Evolutionary conservation across 1,139 yeast genomes (phyloP), one percentile per base, ranked within the genome.

Genomic region (Diutina scorzettiae): DNA sequence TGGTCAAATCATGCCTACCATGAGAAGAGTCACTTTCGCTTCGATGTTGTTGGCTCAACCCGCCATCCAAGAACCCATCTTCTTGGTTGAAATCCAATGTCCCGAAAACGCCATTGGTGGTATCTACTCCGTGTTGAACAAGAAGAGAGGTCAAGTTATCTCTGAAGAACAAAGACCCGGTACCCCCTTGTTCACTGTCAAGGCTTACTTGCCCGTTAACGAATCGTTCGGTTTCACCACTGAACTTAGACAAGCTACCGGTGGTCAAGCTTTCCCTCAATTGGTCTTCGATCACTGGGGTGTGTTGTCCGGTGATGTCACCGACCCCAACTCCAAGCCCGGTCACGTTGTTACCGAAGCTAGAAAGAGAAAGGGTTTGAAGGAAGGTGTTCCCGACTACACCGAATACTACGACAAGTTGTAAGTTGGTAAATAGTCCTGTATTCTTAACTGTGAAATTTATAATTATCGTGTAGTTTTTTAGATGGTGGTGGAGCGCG

Each of bases 181-280:
- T 82, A 89, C 97, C 60, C 97, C 97, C 72, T 81, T 89, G 76
- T 89, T 89, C 79, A 87, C 95, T 63, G 94, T 89, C 71, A 89
- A 89, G 84, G 97, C 97, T 61, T 84, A 86, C 94, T 78, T 89
- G 73, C 98, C 98, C 71, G 97, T 91, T 63, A 91, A 91, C 76
- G 98, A 91, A 80, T 91, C 98, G 49, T 91, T 91, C 81, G 98
- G 98, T 83, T 91, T 91, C 96, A 83, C 96, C 62, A 91, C 94
- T 76, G 95, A 87, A 65, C 84, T 91, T 68, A 87, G 98, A 81
- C 96, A 89, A 77, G 96, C 97, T 64, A 91, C 98, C 63, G 96
- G 96, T 84, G 98, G 98, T 73, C 98, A 91, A 81, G 98, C 98
- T 70, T 91, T 91, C 97, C 98, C 98, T 76, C 97, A 89, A 78